Conservation (phyloP, 495 filamentous ascomycete species). For the Cudoniella acicularis region DNA sequence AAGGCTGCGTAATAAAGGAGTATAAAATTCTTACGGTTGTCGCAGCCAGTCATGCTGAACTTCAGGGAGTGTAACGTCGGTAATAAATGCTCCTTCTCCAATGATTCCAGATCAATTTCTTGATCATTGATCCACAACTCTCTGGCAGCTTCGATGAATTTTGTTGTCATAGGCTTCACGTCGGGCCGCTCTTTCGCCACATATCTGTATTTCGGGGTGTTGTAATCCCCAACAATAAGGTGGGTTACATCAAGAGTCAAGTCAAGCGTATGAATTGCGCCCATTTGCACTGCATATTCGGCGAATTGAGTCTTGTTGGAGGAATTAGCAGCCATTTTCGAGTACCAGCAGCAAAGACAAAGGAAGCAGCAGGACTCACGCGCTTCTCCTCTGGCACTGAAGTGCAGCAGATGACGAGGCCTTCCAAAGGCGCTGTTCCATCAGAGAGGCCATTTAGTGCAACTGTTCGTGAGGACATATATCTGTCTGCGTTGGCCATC, state of each 20-base stretch:
- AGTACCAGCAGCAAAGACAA: constrained; percentile 10
- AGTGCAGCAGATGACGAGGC: constrained; percentile 89
- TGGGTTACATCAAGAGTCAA: constrained; percentile 97
- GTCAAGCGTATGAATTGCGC: constrained; percentile 79
- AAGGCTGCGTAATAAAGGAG: neutral
- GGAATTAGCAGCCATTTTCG: constrained; percentile 8
- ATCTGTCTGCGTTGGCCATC: neutral
- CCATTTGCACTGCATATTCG: constrained; percentile 71
- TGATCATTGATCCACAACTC: constrained; percentile 76
- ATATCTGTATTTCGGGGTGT: constrained; percentile 91
- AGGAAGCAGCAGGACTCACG: constrained; percentile 46
- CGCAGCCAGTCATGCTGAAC: constrained; percentile 88
- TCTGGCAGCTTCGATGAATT: constrained; percentile 83
- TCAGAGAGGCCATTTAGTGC: constrained; percentile 13
- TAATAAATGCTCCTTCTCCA: constrained; percentile 59
- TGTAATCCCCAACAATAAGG: constrained; percentile 80
- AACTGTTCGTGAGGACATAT: constrained; percentile 1
- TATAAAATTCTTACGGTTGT: constrained; percentile 58
- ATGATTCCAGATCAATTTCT: constrained; percentile 67
- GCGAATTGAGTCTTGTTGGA: constrained; percentile 61
- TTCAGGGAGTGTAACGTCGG: constrained; percentile 61
- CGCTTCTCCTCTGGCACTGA: constrained; percentile 76
- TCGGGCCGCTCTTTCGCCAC: constrained; percentile 87
- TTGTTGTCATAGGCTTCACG: constrained; percentile 70
- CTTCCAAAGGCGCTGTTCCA: constrained; percentile 62